phyloP scores from a whole-genome alignment of 495 filamentous ascomycete species.

The Poronia punctata region DNA sequence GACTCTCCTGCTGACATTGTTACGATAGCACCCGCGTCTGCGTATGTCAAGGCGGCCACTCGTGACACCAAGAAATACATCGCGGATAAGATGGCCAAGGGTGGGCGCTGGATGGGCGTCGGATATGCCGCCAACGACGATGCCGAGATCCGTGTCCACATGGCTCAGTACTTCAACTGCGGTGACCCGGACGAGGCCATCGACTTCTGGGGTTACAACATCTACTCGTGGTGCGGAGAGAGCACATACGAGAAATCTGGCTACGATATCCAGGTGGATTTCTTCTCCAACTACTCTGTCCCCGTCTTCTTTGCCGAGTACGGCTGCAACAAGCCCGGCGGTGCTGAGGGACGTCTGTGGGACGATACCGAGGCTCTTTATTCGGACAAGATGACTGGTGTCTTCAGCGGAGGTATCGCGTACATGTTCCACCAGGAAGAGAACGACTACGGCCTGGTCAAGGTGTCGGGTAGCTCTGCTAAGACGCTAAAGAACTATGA shows the following conservation, averaged over 20 bases:
- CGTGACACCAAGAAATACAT: conserved; percentile 94
- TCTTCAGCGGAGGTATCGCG: conserved; percentile 91
- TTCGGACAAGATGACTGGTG: conserved; percentile 67
- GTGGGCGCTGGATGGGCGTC: conserved; percentile 75
- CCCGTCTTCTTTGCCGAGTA: conserved; percentile 98
- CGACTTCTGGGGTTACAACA: conserved; percentile 98
- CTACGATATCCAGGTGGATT: conserved; percentile 69
- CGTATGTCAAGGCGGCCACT: conserved; percentile 93
- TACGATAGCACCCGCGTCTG: conserved; percentile 56
- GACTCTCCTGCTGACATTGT: no score
- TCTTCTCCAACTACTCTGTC: conserved; percentile 81
- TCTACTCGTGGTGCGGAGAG: conserved; percentile 95
- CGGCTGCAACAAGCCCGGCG: conserved; percentile 67
- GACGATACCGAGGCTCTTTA: conserved; percentile 83
- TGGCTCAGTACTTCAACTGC: conserved; percentile 93
- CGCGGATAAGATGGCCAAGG: conserved; percentile 46
- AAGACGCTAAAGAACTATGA: conserved; percentile 66
- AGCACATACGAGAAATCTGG: conserved; percentile 66
- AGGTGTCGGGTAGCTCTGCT: conserved; percentile 49
- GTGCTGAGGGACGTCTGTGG: conserved; percentile 65
- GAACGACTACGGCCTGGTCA: conserved; percentile 85
- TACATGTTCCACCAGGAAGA: conserved; percentile 96
- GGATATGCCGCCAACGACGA: conserved; percentile 96
- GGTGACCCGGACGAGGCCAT: conserved; percentile 57
- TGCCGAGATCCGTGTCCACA: conserved; percentile 61